phyloP scores from a whole-genome alignment of 257 asterid species.

The Paraleonurus japonicus region DNA sequence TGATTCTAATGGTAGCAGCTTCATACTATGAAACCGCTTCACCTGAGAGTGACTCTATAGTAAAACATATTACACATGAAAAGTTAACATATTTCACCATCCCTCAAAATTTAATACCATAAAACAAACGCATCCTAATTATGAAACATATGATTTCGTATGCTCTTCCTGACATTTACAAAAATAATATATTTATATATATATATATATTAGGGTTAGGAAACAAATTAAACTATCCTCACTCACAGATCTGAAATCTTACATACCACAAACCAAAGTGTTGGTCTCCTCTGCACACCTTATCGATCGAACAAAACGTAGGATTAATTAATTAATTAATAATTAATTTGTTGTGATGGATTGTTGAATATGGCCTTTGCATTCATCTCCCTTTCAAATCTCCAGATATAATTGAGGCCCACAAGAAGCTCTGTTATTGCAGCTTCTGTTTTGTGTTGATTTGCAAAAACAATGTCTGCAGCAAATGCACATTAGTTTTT shows the following conservation, averaged over 20 bases:
- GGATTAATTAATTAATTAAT: too few relatives aligned
- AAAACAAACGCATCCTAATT: too few relatives aligned
- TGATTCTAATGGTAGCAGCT: too few relatives aligned
- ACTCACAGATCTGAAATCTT: slow-evolving; percentile 44
- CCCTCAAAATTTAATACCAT: too few relatives aligned
- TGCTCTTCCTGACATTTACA: too few relatives aligned
- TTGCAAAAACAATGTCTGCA: slow-evolving; percentile 79
- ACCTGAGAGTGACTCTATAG: too few relatives aligned
- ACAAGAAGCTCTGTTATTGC: slow-evolving; percentile 96
- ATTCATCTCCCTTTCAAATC: slow-evolving; percentile 93
- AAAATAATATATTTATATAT: slow-evolving; percentile 33
- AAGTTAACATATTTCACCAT: too few relatives aligned
- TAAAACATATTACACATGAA: too few relatives aligned
- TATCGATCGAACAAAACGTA: too few relatives aligned
- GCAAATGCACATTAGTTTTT: slow-evolving; percentile 58
- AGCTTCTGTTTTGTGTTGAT: slow-evolving; percentile 85
- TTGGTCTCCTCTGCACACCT: not conserved
- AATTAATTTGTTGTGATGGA: too few relatives aligned
- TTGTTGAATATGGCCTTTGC: slow-evolving; percentile 76
- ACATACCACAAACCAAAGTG: slow-evolving; percentile 23
- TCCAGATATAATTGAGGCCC: slow-evolving; percentile 93
- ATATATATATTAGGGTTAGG: slow-evolving; percentile 45
- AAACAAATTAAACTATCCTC: slow-evolving; percentile 41
- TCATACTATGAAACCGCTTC: too few relatives aligned
- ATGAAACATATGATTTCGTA: too few relatives aligned